A percentile compares a stretch with the other conserved stretches of the same genome.
Evolutionary conservation across 1,284 basidiomycete species (phyloP).

Genomic region (Boletus chippewaensis): DNA sequence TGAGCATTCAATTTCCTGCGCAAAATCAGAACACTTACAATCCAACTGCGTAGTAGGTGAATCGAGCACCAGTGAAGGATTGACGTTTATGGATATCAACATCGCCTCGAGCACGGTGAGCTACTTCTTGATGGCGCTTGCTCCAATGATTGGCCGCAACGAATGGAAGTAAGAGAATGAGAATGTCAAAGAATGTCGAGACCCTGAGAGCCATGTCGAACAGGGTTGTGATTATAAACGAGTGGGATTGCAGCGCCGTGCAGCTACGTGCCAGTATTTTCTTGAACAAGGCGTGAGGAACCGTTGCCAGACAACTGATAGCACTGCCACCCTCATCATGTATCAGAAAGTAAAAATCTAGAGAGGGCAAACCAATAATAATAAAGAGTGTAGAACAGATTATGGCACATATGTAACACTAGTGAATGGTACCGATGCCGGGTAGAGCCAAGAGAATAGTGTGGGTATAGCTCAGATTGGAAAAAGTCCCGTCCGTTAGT

Average conservation of each 20-base stretch:
- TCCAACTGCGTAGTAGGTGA: slow-evolving; percentile 53
- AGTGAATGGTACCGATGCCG: neutral
- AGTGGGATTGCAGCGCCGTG: slow-evolving; percentile 14
- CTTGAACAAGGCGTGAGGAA: neutral
- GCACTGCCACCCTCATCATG: slow-evolving; percentile 17
- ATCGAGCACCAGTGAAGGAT: slow-evolving; percentile 28
- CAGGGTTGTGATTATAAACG: slow-evolving; percentile 16
- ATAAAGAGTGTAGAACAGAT: neutral
- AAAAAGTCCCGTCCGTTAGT: slow-evolving; percentile 20
- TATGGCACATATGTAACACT: slow-evolving; percentile 3
- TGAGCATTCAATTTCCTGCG: slow-evolving; percentile 2
- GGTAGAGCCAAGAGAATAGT: slow-evolving; percentile 15
- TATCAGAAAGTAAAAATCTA: neutral
- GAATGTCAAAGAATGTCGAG: slow-evolving; percentile 19
- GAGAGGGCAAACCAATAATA: neutral
- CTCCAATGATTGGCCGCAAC: slow-evolving; percentile 32
- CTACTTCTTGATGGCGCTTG: slow-evolving; percentile 40
- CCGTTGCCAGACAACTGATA: slow-evolving; percentile 14
- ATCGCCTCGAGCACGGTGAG: slow-evolving; percentile 38
- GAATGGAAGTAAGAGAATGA: slow-evolving; percentile 35
- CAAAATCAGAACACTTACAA: slow-evolving; percentile 36
- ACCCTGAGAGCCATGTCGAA: slow-evolving; percentile 15
- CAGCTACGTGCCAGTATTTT: slow-evolving; percentile 1
- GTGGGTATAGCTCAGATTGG: slow-evolving; percentile 28
- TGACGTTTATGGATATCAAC: slow-evolving; percentile 36